A percentile compares a stretch with the other conserved stretches of the same genome.
Conservation (phyloP, 768 basidiomycete genomes). For the Mycena haematopus region DNA sequence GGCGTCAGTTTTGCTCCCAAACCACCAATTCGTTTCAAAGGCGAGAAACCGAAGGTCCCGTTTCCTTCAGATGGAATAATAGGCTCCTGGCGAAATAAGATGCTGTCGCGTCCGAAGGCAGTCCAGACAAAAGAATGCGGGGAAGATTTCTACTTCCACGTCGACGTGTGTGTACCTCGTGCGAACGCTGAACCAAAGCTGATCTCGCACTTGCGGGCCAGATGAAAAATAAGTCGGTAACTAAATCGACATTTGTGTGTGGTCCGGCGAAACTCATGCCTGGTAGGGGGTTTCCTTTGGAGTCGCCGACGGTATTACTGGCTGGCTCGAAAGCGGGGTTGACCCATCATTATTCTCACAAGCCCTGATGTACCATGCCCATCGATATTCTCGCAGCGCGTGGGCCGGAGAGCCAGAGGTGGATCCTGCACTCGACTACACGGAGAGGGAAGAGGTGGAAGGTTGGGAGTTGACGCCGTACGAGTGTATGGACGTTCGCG, state of each 20-base stretch:
- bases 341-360: conserved; percentile 76
- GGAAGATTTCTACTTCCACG: conserved; percentile 28
- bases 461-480: conserved; percentile 54
- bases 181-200: conserved; percentile 1
- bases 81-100: conserved; percentile 28
- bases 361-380: conserved; percentile 66
- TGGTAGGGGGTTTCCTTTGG: conserved; percentile 60
- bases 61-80: conserved; percentile 28
- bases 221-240: conserved; percentile 30
- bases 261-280: not conserved
- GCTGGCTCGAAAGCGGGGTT: conserved; percentile 67
- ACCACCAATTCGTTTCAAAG: conserved; percentile 15
- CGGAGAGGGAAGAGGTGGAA: conserved; percentile 47
- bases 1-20: conserved; percentile 30
- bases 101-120: conserved; percentile 23
- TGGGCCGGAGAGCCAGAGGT: conserved; percentile 67
- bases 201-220: not conserved
- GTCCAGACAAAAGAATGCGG: conserved; percentile 22
- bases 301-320: conserved; percentile 74
- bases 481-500: conserved; percentile 41
- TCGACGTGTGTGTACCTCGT: conserved; percentile 12
- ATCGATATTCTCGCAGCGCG: conserved; percentile 51
- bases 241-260: not conserved
- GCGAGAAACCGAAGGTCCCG: conserved; percentile 22
- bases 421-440: conserved; percentile 56